Percentiles rank a stretch among this genome's conserved stretches.
phyloP scores from a whole-genome alignment of 2,329 filamentous ascomycete species.

The Sporothrix dimorphospora region DNA sequence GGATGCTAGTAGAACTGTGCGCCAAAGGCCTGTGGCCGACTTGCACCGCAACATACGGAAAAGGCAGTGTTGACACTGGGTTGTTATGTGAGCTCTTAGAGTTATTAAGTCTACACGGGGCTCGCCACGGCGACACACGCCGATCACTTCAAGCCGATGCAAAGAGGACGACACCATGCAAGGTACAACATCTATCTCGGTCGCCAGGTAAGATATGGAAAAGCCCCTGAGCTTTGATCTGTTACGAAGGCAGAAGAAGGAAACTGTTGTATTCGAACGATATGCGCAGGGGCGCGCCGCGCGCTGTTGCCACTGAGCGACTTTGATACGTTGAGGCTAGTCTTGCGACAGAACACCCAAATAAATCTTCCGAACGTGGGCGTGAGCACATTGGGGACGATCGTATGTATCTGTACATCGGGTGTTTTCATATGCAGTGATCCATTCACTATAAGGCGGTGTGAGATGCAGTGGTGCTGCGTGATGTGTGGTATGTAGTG shows the following conservation, averaged over 20 bases:
- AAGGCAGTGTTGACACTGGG: neutral
- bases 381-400: neutral
- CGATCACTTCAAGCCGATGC: neutral
- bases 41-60: neutral
- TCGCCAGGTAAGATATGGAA: neutral
- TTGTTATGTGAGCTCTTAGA: neutral
- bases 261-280: no score
- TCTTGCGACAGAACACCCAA: neutral
- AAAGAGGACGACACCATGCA: neutral
- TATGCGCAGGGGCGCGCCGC: no score
- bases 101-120: neutral
- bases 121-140: neutral
- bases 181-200: neutral
- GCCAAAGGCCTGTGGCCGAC: neutral
- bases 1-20: neutral
- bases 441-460: neutral
- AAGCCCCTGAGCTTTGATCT: no score
- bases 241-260: neutral
- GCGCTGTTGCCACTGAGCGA: neutral
- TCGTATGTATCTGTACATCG: slow-evolving; percentile 3
- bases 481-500: neutral
- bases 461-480: neutral
- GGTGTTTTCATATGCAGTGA: neutral
- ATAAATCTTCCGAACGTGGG: neutral
- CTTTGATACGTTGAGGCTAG: neutral